Base-by-base conservation (phyloP, 2,329 filamentous ascomycete species). In the Botrytis deweyae region DNA sequence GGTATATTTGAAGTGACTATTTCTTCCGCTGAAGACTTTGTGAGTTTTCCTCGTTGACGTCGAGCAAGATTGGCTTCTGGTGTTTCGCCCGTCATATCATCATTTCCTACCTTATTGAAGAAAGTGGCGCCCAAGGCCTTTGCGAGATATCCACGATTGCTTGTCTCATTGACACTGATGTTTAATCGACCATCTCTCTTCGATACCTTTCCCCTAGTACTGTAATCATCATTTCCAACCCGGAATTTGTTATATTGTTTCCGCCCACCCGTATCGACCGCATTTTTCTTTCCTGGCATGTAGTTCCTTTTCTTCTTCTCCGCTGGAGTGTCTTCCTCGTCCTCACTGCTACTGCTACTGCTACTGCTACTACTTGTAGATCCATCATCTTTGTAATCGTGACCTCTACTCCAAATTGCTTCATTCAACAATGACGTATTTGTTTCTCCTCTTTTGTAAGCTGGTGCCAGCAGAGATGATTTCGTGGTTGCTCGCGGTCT, bases 91-190 rank as follows among this genome's bases (percentile, higher is more conserved):
- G 25, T 18, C 25, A n/a, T 66, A 36, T 58, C 38, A 18, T 72
- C 65, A 40, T 69, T 49, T 14, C 73, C 82, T 0, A 89, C 81
- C 58, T 90, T 86, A 76, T 88, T 88, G 72, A 87, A 85, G 63
- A 92, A 85, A 5, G 89, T 88, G 2, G 88, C 86, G 4, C 91
- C 92, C 0, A 95, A 84, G 4, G 91, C 91, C 79, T 94, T 93
- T 62, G 91, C 91, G 40, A 94, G 84, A 77, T 93, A 93, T 18
- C 92, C 92, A 1, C 85, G 90, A 76, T 91, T 89, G 73, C 87
- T 87, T 1, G 88, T 91, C 79, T 94, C 92, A 71, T 91, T 90
- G 78, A 94, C 86, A 7, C 90, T 91, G 75, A 95, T 92, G 75
- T 89, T 89, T 67, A 95, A 82, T 36, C 92, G 87, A 0, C 92